Evolutionary conservation across 2,329 filamentous ascomycete genomes (phyloP), one percentile per base, ranked within the genome.

Genomic region (Amphichorda felina): DNA sequence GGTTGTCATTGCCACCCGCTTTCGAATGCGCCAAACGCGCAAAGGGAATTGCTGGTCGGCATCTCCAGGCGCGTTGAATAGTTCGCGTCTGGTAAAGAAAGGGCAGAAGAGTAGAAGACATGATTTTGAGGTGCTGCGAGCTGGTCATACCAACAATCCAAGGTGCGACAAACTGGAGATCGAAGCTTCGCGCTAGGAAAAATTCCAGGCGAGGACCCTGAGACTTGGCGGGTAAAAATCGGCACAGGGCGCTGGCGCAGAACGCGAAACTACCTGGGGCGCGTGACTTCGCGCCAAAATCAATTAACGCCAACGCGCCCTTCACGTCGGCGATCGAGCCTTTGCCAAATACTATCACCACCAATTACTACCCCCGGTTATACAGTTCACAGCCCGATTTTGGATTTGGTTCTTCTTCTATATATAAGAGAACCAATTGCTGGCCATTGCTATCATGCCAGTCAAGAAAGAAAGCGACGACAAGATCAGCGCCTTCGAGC

Each of bases 401-500:
- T n/a, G n/a, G n/a, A n/a, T n/a, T n/a, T n/a, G n/a, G n/a, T n/a
- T n/a, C n/a, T n/a, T n/a, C n/a, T n/a, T n/a, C n/a, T n/a, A n/a
- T n/a, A n/a, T n/a, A n/a, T n/a, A n/a, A n/a, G n/a, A n/a, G n/a
- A n/a, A n/a, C n/a, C n/a, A n/a, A n/a, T n/a, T n/a, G n/a, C n/a
- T n/a, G n/a, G n/a, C n/a, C n/a, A n/a, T n/a, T n/a, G n/a, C n/a
- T n/a, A 29, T 25, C 14, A 31, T 33, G 25, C 27, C 68, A 2
- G 52, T 61, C 2, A 57, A 59, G 13, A 61, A 56, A 16, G 59
- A 65, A 28, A 56, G 56, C 11, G 50, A 46, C 16, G 69, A 48
- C 25, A 30, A 34, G 9, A 63, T 93, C 47, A 93, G 83, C 57
- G 84, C 86, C 27, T 95, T 94, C 57, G 88, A 94, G 65, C 78